These are phyloP conservation scores for Debaryomyces subglobosus DNA, from an alignment of 1,139 yeast genomes.

Conservation along the genomic window DNA sequence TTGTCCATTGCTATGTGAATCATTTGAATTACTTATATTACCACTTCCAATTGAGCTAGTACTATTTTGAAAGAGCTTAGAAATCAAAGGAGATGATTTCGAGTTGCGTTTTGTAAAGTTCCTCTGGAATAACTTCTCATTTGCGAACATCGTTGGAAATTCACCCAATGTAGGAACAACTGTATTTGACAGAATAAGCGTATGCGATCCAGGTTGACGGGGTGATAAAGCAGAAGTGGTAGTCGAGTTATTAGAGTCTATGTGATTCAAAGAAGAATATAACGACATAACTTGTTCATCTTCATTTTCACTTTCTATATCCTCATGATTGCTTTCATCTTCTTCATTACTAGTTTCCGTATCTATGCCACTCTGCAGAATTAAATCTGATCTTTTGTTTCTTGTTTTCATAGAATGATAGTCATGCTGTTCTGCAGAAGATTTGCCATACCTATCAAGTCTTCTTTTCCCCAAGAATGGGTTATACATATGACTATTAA, in stretches of 20 bases:
- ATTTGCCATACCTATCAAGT: conserved; percentile 14
- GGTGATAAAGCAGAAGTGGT: conserved; percentile 27
- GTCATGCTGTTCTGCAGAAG: conserved; percentile 6
- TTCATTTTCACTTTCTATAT: conserved; percentile 47
- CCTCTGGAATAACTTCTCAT: conserved; percentile 34
- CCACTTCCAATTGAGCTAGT: conserved; percentile 1
- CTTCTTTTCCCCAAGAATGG: conserved; percentile 23
- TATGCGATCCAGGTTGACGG: conserved; percentile 11
- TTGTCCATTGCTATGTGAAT: conserved; percentile 1
- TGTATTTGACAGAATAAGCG: conserved; percentile 13
- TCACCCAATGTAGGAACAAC: conserved; percentile 50
- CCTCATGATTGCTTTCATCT: conserved; percentile 24
- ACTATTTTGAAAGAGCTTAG: conserved; percentile 7
- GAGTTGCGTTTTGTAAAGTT: conserved; percentile 19
- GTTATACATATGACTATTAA: conserved; percentile 26
- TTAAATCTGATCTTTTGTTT: conserved; percentile 10
- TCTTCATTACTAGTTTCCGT: conserved; percentile 15
- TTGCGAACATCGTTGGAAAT: conserved; percentile 43
- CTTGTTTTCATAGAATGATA: conserved; percentile 12
- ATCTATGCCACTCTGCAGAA: conserved; percentile 3
- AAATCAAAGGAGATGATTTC: conserved; percentile 4
- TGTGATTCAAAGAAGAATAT: conserved; percentile 45
- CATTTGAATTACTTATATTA: neutral
- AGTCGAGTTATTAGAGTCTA: conserved; percentile 16
- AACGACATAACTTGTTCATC: conserved; percentile 58